Evolutionary conservation across 2,329 filamentous ascomycete species (phyloP).

Genomic region (Elsinoe batatas): DNA sequence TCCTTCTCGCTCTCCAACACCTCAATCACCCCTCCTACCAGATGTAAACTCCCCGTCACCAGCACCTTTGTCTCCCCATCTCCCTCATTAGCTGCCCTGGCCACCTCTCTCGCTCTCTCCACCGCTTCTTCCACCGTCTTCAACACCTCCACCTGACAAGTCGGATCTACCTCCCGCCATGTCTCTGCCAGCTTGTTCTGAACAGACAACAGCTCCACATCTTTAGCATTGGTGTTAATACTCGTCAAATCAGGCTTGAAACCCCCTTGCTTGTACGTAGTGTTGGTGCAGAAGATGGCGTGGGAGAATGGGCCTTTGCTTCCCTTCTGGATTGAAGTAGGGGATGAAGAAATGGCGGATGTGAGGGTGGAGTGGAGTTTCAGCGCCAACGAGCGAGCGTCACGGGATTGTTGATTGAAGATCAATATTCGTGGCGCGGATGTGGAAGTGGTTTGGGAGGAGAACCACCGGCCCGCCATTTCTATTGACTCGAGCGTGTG

Average conservation of each 20-base stretch:
- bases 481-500: slow-evolving; percentile 79
- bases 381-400: slow-evolving; percentile 56
- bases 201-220: slow-evolving; percentile 51
- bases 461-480: slow-evolving; percentile 70
- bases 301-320: slow-evolving; percentile 49
- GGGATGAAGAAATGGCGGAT: slow-evolving; percentile 27
- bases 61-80: slow-evolving; percentile 46
- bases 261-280: slow-evolving; percentile 51
- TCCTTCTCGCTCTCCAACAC: slow-evolving; percentile 47
- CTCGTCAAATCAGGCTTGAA: slow-evolving; percentile 55
- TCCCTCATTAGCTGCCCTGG: slow-evolving; percentile 27
- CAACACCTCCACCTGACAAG: slow-evolving; percentile 46
- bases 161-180: slow-evolving; percentile 49
- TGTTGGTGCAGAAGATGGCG: slow-evolving; percentile 75
- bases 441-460: slow-evolving; percentile 30
- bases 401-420: slow-evolving; percentile 87
- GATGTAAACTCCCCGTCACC: slow-evolving; percentile 74
- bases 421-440: slow-evolving; percentile 50
- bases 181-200: slow-evolving; percentile 56
- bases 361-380: slow-evolving; percentile 51
- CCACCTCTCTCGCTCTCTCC: slow-evolving; percentile 39
- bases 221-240: slow-evolving; percentile 49
- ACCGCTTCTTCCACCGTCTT: slow-evolving; percentile 63
- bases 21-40: slow-evolving; percentile 70
- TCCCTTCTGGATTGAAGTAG: slow-evolving; percentile 11